Base-by-base conservation (phyloP, 148 eudicot species). In the Cornus controversa region DNA sequence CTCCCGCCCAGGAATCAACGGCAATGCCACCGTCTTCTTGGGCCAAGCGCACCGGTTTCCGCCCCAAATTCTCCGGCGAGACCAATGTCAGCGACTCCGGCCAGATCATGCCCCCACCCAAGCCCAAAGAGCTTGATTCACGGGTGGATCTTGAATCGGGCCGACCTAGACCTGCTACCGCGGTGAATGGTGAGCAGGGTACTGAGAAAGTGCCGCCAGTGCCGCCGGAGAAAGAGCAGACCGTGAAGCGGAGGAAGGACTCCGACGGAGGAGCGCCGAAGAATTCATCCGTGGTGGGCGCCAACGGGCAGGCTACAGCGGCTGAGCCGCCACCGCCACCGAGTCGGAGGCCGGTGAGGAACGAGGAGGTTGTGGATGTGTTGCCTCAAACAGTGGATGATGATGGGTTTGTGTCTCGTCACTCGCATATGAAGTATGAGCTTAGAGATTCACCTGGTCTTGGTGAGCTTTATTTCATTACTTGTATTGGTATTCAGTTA, bases 41-140 rank as follows among this genome's bases (percentile, higher is more conserved):
- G 98, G 97, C 97, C 13, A 92, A 91, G 75, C 79, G 87, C 24
- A 94, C 97, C 28, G 96, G 96, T 8, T 94, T 94, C 82, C 83
- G 87, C 26, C 99, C 99, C 40, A 96, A 91, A 69, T 87, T 91
- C 79, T 96, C 99, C 24, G 99, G 99, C 29, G 98, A 96, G 88
- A 79, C 92, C 25, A 89, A 81, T 82, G 89, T 89, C 6, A 79
- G 67, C 62, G 84, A 89, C 54, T 93, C 96, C 18, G 96, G 91
- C 24, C 90, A 77, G 80, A 80, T 91, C 71, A 71, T 72, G 67
- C 36, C 77, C 0, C 81, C 18, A 11, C 74, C 88, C 24, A 74
- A 68, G 85, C 87, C 87, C 20, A 84, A 71, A 57, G 82, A 72
- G 58, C 63, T 82, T 2, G 79, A 65, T 29, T 10, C 90, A 10